Conservation (phyloP, 1,284 basidiomycete species). For the Hemileia vastatrix region DNA sequence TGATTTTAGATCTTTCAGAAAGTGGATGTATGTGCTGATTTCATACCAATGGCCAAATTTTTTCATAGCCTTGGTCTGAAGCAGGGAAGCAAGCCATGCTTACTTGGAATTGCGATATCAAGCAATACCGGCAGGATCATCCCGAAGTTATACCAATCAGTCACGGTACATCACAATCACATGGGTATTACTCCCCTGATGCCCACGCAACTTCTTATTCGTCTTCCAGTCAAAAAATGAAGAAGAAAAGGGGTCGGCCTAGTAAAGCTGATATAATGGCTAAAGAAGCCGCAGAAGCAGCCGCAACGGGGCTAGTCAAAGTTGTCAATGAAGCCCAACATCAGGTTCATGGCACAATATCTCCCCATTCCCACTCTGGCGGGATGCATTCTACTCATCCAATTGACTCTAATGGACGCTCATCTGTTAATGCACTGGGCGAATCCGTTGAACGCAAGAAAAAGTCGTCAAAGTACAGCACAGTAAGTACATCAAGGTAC, state of each 20-base stretch:
- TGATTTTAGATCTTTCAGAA: not conserved
- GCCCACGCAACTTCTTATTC: slow-evolving; percentile 4
- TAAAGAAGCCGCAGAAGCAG: not conserved
- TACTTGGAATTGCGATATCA: slow-evolving; percentile 15
- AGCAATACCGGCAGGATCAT: slow-evolving; percentile 8
- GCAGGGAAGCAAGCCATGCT: slow-evolving; percentile 14
- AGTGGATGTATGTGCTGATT: not conserved
- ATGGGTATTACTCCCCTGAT: not conserved
- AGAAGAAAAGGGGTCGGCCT: slow-evolving; percentile 14
- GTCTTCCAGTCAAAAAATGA: too few species aligned
- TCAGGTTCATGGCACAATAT: not conserved
- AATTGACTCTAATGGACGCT: not conserved
- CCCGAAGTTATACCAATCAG: slow-evolving; percentile 1
- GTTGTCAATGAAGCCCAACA: not conserved
- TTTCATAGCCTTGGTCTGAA: slow-evolving; percentile 12
- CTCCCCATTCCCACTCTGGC: not conserved
- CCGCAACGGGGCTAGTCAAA: not conserved
- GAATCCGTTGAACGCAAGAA: too few species aligned
- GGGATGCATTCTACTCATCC: not conserved
- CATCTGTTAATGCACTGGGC: too few species aligned
- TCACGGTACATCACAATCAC: not conserved
- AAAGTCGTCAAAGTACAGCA: too few species aligned
- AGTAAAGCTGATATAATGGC: slow-evolving; percentile 8
- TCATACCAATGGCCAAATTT: not conserved
- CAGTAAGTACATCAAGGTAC: too few species aligned